These are phyloP conservation scores for Leptosphaerulina australis DNA, from an alignment of 2,329 filamentous ascomycete genomes.

Conservation along the genomic window DNA sequence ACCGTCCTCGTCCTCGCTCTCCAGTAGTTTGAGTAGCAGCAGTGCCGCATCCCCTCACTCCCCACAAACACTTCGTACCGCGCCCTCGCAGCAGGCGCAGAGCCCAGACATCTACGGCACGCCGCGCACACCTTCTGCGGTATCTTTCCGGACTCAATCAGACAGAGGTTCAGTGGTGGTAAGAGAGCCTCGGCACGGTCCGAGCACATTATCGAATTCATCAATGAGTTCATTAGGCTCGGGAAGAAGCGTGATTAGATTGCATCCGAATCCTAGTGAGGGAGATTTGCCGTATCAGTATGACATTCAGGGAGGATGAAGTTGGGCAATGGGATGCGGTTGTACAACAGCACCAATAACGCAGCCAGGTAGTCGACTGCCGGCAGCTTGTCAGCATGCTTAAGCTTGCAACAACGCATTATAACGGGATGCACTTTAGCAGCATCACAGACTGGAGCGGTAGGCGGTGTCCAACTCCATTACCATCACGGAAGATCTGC, in stretches of 20 bases:
- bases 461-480: background rate
- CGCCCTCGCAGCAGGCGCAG: constrained; percentile 34
- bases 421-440: background rate
- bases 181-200: constrained; percentile 30
- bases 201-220: constrained; percentile 40
- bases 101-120: constrained; percentile 32
- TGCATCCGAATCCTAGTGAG: constrained; percentile 31
- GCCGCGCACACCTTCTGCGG: constrained; percentile 33
- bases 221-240: constrained; percentile 40
- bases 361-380: background rate
- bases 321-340: background rate
- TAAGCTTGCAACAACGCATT: too few species aligned
- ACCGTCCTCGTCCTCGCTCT: constrained; percentile 31
- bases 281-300: constrained; percentile 46
- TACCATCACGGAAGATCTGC: background rate
- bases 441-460: background rate
- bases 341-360: background rate
- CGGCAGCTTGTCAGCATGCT: background rate
- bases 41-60: constrained; percentile 23
- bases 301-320: constrained; percentile 30
- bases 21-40: constrained; percentile 15
- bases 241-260: constrained; percentile 34
- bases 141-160: constrained; percentile 29
- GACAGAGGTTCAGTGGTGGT: constrained; percentile 38
- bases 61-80: constrained; percentile 41